Evolutionary conservation across 2,329 filamentous ascomycete species (phyloP).

Genomic region (Pseudogymnoascus sp.): DNA sequence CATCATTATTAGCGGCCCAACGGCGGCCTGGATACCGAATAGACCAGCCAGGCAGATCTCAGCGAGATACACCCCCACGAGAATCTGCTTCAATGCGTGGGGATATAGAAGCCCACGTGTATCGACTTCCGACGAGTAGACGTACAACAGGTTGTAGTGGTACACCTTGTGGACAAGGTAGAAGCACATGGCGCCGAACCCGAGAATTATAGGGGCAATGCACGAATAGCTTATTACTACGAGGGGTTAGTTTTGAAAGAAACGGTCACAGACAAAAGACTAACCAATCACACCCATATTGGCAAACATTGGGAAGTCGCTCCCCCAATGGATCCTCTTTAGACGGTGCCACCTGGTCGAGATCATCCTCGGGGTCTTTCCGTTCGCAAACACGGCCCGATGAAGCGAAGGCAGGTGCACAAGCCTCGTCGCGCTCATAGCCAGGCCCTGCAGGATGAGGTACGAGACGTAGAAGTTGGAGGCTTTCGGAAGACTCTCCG

Average conservation of each 20-base stretch:
- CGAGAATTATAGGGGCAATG: slow-evolving; percentile 57
- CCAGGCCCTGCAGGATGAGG: slow-evolving; percentile 57
- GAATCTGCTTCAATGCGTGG: slow-evolving; percentile 53
- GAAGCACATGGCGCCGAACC: slow-evolving; percentile 54
- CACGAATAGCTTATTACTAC: slow-evolving; percentile 55
- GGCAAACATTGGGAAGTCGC: slow-evolving; percentile 47
- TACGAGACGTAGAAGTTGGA: slow-evolving; percentile 64
- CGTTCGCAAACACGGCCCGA: slow-evolving; percentile 45
- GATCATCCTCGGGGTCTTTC: slow-evolving; percentile 54
- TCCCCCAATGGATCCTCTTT: slow-evolving; percentile 48
- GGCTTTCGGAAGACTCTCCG: slow-evolving; percentile 49
- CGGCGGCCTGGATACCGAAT: slow-evolving; percentile 45
- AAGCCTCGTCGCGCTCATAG: slow-evolving; percentile 49
- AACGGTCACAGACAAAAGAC: slow-evolving; percentile 18
- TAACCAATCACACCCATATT: slow-evolving; percentile 44
- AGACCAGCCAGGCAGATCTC: slow-evolving; percentile 55
- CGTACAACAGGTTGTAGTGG: slow-evolving; percentile 57
- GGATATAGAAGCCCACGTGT: slow-evolving; percentile 58
- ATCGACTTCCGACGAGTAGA: slow-evolving; percentile 52
- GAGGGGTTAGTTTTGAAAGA: slow-evolving; percentile 11
- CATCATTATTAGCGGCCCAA: slow-evolving; percentile 49
- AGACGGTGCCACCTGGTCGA: slow-evolving; percentile 47
- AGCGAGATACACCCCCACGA: slow-evolving; percentile 54
- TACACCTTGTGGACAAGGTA: slow-evolving; percentile 57
- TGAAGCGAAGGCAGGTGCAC: slow-evolving; percentile 50